Evolutionary conservation across 73 alveolate species (phyloP), one percentile per base, ranked within the genome.

Genomic region (Paraurostyla sp.): DNA sequence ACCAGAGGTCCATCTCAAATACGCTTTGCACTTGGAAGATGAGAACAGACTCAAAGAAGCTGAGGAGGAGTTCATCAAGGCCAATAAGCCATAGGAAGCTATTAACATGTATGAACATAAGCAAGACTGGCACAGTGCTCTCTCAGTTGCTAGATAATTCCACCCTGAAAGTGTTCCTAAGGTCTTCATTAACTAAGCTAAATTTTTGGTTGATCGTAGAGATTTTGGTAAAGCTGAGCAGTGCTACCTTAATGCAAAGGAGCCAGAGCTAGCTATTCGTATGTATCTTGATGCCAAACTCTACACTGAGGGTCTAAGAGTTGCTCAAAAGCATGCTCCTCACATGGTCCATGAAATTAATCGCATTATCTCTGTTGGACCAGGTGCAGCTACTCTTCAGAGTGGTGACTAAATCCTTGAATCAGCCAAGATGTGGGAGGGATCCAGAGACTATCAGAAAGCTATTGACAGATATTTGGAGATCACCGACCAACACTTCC

Each of bases 11-110:
- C 99, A 98, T 83, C 88, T 96, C 57, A 98, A 98, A 62, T 96
- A 93, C 89, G 99, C 99, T 49, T 96, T 97, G 48, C 98, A 95
- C 81, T 91, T 98, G 59, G 99, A 98, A 92, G 99, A 98, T 86
- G 99, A 97, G 80, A 97, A 97, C 88, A 95, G 99, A 87, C 94
- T 91, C 73, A 98, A 98, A 89, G 99, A 98, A 89, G 99, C 99
- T 59, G 99, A 98, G 91, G 99, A 98, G 75, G 99, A 99, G 76
- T 99, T 98, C 88, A 97, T 99, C 81, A 95, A 97, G 88, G 99
- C 99, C 15, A 99, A 98, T 85, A 98, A 98, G 94, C 99, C 99
- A 48, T 94, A 97, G 78, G 99, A 99, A 92, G 99, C 99, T 60
- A 98, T 99, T 42, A 97, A 97, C 83, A 99, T 99, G 99, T 97